These are phyloP conservation scores for Hibiscus tridactylites DNA, from an alignment of 345 rosid species.

Conservation along the genomic window DNA sequence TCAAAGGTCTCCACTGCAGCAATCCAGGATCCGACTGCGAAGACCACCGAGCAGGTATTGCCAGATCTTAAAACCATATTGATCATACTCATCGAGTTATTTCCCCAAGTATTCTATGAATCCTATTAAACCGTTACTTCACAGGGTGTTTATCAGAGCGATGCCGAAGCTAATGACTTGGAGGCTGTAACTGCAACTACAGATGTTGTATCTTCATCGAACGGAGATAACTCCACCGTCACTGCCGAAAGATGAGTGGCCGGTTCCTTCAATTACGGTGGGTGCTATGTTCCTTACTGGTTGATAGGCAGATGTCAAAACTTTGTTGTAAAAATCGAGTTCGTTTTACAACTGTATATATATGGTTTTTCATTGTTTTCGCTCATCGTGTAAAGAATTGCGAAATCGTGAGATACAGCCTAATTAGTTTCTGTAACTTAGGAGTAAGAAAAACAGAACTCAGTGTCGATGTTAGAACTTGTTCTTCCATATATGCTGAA, in stretches of 20 bases:
- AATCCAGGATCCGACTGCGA: conserved; percentile 20
- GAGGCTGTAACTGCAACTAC: conserved; percentile 5
- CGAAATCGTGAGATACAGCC: not conserved
- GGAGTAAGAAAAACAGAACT: not conserved
- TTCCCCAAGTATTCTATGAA: not conserved
- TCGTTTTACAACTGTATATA: conserved; percentile 8
- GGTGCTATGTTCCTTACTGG: not conserved
- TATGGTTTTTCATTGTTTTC: not conserved
- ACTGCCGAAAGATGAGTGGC: conserved; percentile 14
- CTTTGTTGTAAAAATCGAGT: conserved; percentile 11
- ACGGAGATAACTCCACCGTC: conserved; percentile 20
- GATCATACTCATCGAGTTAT: not conserved
- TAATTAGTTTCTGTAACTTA: not conserved
- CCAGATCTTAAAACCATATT: not conserved
- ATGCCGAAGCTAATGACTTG: conserved; percentile 14
- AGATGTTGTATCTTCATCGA: conserved; percentile 16
- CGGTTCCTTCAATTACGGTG: not conserved
- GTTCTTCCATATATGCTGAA: not conserved
- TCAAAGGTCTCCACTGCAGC: conserved; percentile 14
- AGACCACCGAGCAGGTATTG: conserved; percentile 23
- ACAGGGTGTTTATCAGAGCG: conserved; percentile 6
- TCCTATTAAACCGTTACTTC: not conserved
- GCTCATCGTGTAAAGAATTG: not conserved
- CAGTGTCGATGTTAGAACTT: not conserved
- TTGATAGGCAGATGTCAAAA: not conserved